Evolutionary conservation across 495 filamentous ascomycete species (phyloP).

Genomic region (Bombardia bombarda): DNA sequence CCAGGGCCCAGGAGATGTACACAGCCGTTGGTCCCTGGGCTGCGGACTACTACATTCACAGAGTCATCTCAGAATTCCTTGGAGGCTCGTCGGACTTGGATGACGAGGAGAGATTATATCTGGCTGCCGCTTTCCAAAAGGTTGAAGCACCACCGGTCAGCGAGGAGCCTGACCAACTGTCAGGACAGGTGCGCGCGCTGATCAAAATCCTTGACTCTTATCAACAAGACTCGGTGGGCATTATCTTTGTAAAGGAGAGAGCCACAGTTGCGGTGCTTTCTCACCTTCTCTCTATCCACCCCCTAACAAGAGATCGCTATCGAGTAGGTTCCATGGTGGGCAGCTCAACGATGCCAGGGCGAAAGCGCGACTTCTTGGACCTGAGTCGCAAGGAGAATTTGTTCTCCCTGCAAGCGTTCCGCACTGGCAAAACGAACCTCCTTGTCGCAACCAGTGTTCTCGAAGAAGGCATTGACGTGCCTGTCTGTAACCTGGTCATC

Average conservation of each 20-base stretch:
- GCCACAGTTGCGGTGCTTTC: conserved; percentile 61
- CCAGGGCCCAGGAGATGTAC: conserved; percentile 42
- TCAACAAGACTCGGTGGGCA: conserved; percentile 47
- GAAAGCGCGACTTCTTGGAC: conserved; percentile 51
- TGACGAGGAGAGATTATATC: conserved; percentile 52
- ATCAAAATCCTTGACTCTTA: conserved; percentile 42
- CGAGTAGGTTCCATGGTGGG: conserved; percentile 64
- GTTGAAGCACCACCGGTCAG: conserved; percentile 30
- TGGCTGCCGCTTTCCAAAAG: conserved; percentile 42
- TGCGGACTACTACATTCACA: conserved; percentile 59
- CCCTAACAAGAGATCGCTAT: conserved; percentile 49
- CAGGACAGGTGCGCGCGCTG: conserved; percentile 48
- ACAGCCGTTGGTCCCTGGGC: conserved; percentile 67
- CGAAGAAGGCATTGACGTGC: conserved; percentile 89
- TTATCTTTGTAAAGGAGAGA: conserved; percentile 74
- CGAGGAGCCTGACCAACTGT: conserved; percentile 24
- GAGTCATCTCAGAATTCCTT: conserved; percentile 44
- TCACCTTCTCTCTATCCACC: conserved; percentile 55
- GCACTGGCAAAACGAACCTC: conserved; percentile 61
- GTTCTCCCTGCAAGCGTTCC: conserved; percentile 60
- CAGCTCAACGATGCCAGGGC: conserved; percentile 43
- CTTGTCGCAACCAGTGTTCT: conserved; percentile 77
- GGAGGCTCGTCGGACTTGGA: conserved; percentile 33
- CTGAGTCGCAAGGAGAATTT: conserved; percentile 47
- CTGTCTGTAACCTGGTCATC: conserved; percentile 78